Base-by-base conservation (phyloP, 2,329 filamentous ascomycete genomes). In the Botryotinia calthae region DNA sequence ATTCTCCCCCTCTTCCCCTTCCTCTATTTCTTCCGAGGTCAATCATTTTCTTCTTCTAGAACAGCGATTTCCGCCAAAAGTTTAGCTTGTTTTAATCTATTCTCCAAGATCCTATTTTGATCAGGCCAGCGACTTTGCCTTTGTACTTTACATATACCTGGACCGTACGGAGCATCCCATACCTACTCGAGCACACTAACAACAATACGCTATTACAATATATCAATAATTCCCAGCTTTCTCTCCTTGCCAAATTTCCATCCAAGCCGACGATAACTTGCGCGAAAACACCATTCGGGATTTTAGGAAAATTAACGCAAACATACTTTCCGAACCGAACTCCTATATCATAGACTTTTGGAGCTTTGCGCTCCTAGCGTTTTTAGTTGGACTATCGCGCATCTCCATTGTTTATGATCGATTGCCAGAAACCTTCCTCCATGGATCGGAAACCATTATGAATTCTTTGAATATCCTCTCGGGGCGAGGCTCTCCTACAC, bases 381-480 rank as follows among this genome's bases (percentile, higher is more conserved):
- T 64, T 64, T 64, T 65, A 34, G 48, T 58, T 58, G 48, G 46
- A 48, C 28, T 58, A 59, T 51, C 25, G 62, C 70, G 20, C 31
- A 67, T 68, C 56, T 42, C 51, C 51, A 67, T 72, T 59, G 70
- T 71, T 66, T 42, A 42, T 66, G 61, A 66, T 66, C 67, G 54
- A 62, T 46, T 70, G 44, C 56, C 28, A 71, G 63, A 70, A 66
- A 31, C 71, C 74, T 72, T 76, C 74, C 77, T 80, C 79, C 78
- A 81, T 90, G 88, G 88, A 87, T 86, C 83, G 82, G 82, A 76
- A 77, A 79, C 71, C 86, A 93, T 87, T 84, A 98, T 98, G 95
- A 98, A 98, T 90, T 97, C 95, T 80, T 87, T 97, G 86, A 97
- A 96, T 85, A 93, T 97, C 82, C 89, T 98, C 82, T 96, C 94